Percentiles rank a stretch among this genome's conserved stretches.
Evolutionary conservation across 1,139 yeast genomes (phyloP).

Genomic region (Magnusiomyces fungicola): DNA sequence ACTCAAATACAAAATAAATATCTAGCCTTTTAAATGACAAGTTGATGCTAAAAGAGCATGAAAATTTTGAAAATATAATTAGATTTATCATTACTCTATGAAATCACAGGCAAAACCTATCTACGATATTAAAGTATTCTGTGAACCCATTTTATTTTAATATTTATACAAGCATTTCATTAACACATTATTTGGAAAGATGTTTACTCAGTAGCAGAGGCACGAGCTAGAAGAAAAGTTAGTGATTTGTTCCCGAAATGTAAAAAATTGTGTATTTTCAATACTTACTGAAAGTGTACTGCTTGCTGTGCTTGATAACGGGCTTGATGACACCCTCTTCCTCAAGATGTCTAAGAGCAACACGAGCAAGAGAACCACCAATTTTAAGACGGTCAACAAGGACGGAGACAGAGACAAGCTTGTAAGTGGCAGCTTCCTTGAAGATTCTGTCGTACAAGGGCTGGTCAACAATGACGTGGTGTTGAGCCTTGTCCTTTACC

Average conservation of each 20-base stretch:
- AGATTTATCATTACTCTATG: too few species aligned
- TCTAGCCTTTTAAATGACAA: too few species aligned
- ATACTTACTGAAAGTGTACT: conserved; percentile 67
- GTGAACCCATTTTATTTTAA: conserved; percentile 10
- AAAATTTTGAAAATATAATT: too few species aligned
- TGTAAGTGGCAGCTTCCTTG: conserved; percentile 99
- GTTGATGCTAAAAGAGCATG: too few species aligned
- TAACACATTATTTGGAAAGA: conserved; percentile 4
- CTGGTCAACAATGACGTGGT: conserved; percentile 95
- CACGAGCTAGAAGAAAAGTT: conserved; percentile 11
- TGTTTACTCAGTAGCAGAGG: conserved; percentile 13
- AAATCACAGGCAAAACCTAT: too few species aligned
- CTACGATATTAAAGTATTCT: conserved; percentile 10
- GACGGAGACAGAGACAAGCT: conserved; percentile 95
- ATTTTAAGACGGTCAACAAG: conserved; percentile 98
- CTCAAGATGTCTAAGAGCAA: conserved; percentile 95
- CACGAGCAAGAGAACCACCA: conserved; percentile 98
- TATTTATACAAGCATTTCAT: conserved; percentile 6
- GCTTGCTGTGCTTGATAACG: conserved; percentile 92
- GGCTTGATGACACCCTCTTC: conserved; percentile 92
- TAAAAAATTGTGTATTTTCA: background rate
- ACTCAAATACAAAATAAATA: too few species aligned
- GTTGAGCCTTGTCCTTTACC: conserved; percentile 99
- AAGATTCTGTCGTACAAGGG: conserved; percentile 98
- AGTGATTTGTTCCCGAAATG: background rate